These are phyloP conservation scores for Daldinia bambusicola DNA, from an alignment of 495 filamentous ascomycete genomes.

Conservation along the genomic window DNA sequence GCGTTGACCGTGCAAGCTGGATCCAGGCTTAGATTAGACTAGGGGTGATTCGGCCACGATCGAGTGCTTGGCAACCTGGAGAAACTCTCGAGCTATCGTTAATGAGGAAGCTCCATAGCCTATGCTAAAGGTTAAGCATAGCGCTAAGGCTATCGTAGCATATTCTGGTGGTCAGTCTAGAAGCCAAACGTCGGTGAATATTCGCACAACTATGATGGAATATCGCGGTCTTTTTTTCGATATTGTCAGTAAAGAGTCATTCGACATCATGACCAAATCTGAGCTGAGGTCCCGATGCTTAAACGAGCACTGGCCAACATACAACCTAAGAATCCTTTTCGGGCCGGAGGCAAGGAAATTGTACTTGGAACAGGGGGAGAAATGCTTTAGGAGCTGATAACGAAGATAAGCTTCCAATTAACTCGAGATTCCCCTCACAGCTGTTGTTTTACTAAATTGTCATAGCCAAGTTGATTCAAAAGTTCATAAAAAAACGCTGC, in stretches of 20 bases:
- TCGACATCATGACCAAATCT: too few species aligned
- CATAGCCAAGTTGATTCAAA: background rate
- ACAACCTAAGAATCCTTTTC: conserved; percentile 10
- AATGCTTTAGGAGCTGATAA: conserved; percentile 1
- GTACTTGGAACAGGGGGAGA: background rate
- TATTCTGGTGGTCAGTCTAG: background rate
- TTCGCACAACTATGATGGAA: background rate
- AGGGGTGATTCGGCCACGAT: background rate
- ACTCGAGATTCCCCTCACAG: background rate
- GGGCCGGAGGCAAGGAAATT: conserved; percentile 5
- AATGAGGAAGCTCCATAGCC: conserved; percentile 1
- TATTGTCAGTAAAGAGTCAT: background rate
- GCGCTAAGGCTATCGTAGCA: background rate
- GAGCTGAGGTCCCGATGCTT: background rate
- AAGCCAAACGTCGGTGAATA: background rate
- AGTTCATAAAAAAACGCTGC: too few species aligned
- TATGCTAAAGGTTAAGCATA: background rate
- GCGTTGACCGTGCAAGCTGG: background rate
- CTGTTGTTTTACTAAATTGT: background rate
- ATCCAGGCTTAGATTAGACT: background rate
- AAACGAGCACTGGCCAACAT: background rate
- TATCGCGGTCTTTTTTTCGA: background rate
- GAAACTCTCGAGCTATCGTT: background rate
- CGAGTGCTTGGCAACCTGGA: conserved; percentile 1
- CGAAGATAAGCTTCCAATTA: background rate